Evolutionary conservation across 371 early-diverging fungal genomes (phyloP).

Genomic region (Umbelopsis sp.): DNA sequence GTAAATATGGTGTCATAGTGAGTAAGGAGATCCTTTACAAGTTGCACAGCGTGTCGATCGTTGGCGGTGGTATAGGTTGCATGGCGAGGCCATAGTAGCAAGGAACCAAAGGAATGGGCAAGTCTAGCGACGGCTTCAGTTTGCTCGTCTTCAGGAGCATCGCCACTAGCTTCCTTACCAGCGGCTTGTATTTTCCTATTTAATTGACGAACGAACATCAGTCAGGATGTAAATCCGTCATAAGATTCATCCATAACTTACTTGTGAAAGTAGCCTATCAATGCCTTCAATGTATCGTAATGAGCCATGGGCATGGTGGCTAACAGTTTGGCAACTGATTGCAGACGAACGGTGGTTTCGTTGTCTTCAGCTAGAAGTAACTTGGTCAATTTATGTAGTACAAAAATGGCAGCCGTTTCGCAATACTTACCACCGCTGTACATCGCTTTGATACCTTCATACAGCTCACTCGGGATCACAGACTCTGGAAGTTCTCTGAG

Average conservation of each 20-base stretch:
- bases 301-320: slow-evolving; percentile 58
- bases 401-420: not conserved
- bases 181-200: not conserved
- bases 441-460: slow-evolving; percentile 71
- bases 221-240: not conserved
- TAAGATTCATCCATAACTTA: slow-evolving; percentile 22
- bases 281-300: slow-evolving; percentile 53
- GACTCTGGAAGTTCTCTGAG: slow-evolving; percentile 75
- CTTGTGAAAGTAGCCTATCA: slow-evolving; percentile 48
- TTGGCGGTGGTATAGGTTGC: slow-evolving; percentile 57
- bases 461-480: slow-evolving; percentile 69
- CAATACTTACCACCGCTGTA: slow-evolving; percentile 55
- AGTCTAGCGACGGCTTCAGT: slow-evolving; percentile 20
- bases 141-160: too few relatives aligned
- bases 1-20: slow-evolving; percentile 39
- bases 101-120: slow-evolving; percentile 59
- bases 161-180: too few relatives aligned
- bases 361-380: slow-evolving; percentile 33
- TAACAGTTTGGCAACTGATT: slow-evolving; percentile 60
- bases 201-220: not conserved
- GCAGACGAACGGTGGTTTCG: slow-evolving; percentile 47
- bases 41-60: slow-evolving; percentile 53
- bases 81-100: slow-evolving; percentile 53
- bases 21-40: slow-evolving; percentile 55
- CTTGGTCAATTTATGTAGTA: not conserved